phyloP scores from a whole-genome alignment of 2,329 filamentous ascomycete genomes.

The Trichoderma sp. region DNA sequence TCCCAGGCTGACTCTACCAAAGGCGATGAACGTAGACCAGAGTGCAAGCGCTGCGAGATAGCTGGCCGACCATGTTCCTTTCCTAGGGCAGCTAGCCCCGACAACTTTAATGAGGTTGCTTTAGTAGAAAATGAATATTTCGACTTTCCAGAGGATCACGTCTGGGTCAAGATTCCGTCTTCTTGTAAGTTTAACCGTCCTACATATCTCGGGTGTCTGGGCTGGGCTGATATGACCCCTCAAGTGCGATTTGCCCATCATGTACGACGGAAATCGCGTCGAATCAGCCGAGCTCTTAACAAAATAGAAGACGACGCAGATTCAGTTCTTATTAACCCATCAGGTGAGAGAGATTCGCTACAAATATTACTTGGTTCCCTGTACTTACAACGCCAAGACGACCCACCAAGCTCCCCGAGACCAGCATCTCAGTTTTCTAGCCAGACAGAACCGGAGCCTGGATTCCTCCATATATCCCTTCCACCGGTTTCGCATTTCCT shows the following conservation, averaged over 20 bases:
- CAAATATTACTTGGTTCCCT: not conserved
- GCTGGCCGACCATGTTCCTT: slow-evolving; percentile 7
- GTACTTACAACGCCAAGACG: not conserved
- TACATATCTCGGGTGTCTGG: not conserved
- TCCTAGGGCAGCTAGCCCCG: not conserved
- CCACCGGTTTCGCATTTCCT: not conserved
- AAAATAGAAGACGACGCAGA: not conserved
- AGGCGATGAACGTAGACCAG: slow-evolving; percentile 2
- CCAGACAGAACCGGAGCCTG: not conserved
- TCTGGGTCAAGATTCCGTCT: not conserved
- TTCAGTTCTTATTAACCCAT: not conserved
- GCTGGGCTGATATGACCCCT: not conserved
- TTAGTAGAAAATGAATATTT: not conserved
- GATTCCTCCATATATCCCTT: not conserved
- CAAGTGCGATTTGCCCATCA: slow-evolving; percentile 6
- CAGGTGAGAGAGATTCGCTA: not conserved
- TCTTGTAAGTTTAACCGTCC: not conserved
- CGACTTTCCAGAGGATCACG: not conserved
- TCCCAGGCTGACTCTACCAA: not conserved
- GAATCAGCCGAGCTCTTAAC: not conserved
- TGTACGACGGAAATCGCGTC: not conserved
- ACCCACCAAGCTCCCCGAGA: not conserved
- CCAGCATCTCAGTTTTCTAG: not conserved
- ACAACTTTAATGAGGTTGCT: not conserved
- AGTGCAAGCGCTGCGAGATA: slow-evolving; percentile 6